phyloP scores from a whole-genome alignment of 139 green algal genomes.

The Volvox africanus region DNA sequence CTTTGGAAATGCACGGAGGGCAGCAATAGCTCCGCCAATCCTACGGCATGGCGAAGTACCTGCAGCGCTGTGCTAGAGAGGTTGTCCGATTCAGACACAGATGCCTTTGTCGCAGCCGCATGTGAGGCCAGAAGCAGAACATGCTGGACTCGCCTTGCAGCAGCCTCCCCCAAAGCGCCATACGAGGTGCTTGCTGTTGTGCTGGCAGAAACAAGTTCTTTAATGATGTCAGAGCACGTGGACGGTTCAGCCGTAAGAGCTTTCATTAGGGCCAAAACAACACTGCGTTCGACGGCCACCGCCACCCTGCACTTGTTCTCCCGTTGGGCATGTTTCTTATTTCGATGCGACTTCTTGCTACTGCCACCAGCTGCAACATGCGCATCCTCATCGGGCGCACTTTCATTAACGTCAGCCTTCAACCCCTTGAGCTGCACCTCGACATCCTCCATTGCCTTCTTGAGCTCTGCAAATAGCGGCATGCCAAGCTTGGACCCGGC shows the following conservation, averaged over 20 bases:
- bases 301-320: constrained; percentile 1
- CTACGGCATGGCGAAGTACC: neutral
- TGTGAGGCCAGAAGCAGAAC: constrained; percentile 53
- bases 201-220: constrained; percentile 7
- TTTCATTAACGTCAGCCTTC: neutral
- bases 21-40: constrained; percentile 23
- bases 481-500: neutral
- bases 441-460: neutral
- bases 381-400: too few relatives aligned
- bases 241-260: neutral
- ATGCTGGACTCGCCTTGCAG: constrained; percentile 43
- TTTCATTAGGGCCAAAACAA: constrained; percentile 6
- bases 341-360: neutral
- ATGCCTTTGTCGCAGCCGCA: neutral
- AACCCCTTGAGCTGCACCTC: neutral
- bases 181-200: neutral
- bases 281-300: neutral
- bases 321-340: neutral
- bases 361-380: neutral
- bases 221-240: neutral
- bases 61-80: neutral
- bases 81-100: neutral
- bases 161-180: neutral
- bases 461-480: constrained; percentile 8
- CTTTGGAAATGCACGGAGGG: neutral